Base-by-base conservation (phyloP, 2,329 filamentous ascomycete genomes). In the Diaporthe ilicicola region DNA sequence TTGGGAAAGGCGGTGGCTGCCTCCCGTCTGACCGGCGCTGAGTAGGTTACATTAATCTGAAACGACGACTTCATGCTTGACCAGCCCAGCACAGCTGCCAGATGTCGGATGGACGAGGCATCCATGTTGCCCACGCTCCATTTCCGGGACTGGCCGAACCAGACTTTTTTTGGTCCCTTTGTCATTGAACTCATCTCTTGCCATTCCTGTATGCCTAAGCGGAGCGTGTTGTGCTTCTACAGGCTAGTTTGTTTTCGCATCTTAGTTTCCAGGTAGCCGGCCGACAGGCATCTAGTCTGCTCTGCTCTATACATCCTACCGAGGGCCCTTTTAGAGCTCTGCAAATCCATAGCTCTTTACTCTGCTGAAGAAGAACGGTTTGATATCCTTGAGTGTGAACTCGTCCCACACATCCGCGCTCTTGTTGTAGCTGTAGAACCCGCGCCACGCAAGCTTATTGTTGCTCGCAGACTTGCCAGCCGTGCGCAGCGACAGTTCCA, bases 361-460 rank as follows among this genome's bases (percentile, higher is more conserved):
- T 15, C 90, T 83, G 76, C 90, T 92, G 75, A 91, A 93, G 77
- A 91, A 89, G 77, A 89, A 92, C 0, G 90, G 85, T 79, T 90
- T 91, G 51, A 53, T 68, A 74, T 92, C 88, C 79, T 86, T 88
- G 48, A 90, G 80, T 17, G 82, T 80, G 81, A 98, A 98, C 82
- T 93, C 92, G 4, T 87, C 93, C 93, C 93, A 96, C 81, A 98
- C 95, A 79, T 97, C 94, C 9, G 94, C 97, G 77, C 97, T 81
- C 75, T 89, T 88, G 79, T 98, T 97, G 79, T 97, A 95, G 82
- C 92, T 95, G 89, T 94, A 97, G 79, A 95, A 98, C 0, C 93
- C 92, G 76, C 92, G 92, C 95, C 96, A 99, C 0, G 85, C 83
- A 64, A 99, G 82, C 82, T 97, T 97, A 73, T 95, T 98, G 77